Evolutionary conservation across 768 basidiomycete genomes (phyloP).

Genomic region (Hypholoma fasciculare): DNA sequence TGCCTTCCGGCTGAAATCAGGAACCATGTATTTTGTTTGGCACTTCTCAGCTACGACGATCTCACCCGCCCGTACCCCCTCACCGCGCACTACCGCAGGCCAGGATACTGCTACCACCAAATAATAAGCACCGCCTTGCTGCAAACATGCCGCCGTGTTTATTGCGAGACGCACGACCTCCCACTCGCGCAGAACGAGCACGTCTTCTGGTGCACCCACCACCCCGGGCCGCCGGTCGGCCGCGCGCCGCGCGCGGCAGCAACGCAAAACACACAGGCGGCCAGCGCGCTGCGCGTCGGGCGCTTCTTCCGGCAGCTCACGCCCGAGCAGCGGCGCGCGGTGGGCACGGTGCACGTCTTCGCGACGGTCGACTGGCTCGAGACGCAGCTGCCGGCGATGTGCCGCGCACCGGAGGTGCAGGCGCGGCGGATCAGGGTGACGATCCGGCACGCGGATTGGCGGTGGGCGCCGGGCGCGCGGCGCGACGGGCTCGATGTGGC

Average conservation of each 20-base stretch:
- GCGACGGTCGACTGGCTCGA: not conserved
- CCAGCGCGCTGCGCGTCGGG: not conserved
- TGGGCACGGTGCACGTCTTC: conserved; percentile 1
- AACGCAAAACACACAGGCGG: not conserved
- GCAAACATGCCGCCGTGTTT: conserved; percentile 1
- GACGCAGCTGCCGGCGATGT: not conserved
- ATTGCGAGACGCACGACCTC: conserved; percentile 8
- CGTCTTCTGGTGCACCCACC: conserved; percentile 3
- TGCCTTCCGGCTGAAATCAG: conserved; percentile 3
- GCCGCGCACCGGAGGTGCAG: not conserved
- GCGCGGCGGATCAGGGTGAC: conserved; percentile 1
- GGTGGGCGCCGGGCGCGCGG: not conserved
- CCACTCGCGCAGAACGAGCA: conserved; percentile 6
- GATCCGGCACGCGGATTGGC: conserved; percentile 8
- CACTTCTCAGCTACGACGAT: conserved; percentile 7
- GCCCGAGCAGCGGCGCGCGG: conserved; percentile 1
- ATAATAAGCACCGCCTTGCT: not conserved
- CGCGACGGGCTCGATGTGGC: not conserved
- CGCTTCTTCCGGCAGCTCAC: not conserved
- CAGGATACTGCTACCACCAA: conserved; percentile 4
- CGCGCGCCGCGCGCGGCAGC: not conserved
- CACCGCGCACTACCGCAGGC: not conserved
- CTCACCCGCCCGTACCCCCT: conserved; percentile 1
- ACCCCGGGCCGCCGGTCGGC: not conserved
- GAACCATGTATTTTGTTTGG: not conserved